Base-by-base conservation (phyloP, 805 yeast genomes). In the Barnettozyma wickerhamii region DNA sequence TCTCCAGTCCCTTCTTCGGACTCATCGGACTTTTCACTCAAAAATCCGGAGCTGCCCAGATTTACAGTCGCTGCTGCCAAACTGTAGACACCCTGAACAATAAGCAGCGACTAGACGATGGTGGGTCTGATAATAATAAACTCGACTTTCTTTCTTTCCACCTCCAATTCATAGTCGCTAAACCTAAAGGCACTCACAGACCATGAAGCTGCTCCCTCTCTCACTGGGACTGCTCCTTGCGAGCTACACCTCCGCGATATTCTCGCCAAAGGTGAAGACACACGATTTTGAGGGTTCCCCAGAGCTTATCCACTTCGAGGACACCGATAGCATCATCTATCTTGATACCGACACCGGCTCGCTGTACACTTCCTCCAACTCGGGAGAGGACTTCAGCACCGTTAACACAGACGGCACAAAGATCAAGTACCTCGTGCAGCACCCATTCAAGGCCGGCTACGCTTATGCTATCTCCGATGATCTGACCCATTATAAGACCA, bases 281-380 rank as follows among this genome's bases (percentile, higher is more conserved):
- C 38, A 46, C 5, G 26, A 37, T 19, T 55, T 53, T 20, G 40
- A 49, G 7, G 53, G 54, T 6, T 42, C 56, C 6, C 58, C 62
- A 33, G 59, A 57, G 19, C 42, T 60, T n/a, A 41, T 56, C 19
- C 62, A 56, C 43, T 63, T 63, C 41, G 62, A 60, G 32, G 64
- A 60, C 36, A 49, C 63, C 13, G 43, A 49, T 48, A 37, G 38
- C 23, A 39, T 53, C 7, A 37, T 44, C 3, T 52, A 49, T 21
- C 40, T 53, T 10, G 59, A 55, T 30, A 46, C 41, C 12, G 35
- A 35, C n/a, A 37, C 65, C 1, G 62, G 62, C 5, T 52, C 53
- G 26, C 37, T 77, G 12, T 69, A 64, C 53, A 49, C 67, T 3
- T 76, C 83, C 6, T 56, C 48, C 19, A 74, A 80, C 49, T 73